These are phyloP conservation scores for Diphasiastrum complanatum DNA, from an alignment of 83 land plant genomes.

Conservation along the genomic window DNA sequence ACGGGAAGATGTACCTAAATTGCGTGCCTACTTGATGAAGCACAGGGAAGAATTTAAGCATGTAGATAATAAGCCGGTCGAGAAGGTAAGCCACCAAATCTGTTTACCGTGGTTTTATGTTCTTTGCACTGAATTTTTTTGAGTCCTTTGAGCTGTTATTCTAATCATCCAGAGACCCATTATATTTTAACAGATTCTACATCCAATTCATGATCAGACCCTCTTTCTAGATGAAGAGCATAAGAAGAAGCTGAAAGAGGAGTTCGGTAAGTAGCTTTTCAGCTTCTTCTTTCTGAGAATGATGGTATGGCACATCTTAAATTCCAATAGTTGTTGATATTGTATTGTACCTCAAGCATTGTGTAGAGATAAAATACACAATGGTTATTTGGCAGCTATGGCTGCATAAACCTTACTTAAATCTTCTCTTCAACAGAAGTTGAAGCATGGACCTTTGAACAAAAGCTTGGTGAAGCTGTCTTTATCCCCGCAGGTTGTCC, in stretches of 20 bases:
- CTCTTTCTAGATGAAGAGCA: constrained; percentile 55
- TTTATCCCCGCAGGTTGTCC: no score
- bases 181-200: constrained; percentile 36
- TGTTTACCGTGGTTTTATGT: background rate
- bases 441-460: no score
- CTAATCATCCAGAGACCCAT: background rate
- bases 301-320: no score
- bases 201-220: constrained; percentile 57
- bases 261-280: constrained; percentile 87
- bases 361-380: no score
- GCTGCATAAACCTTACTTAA: no score
- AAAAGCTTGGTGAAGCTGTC: no score
- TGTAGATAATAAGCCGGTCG: constrained; percentile 14
- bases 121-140: constrained; percentile 15
- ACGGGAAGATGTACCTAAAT: constrained; percentile 64
- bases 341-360: no score
- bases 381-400: no score
- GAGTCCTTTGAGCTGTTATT: background rate
- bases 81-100: constrained; percentile 31
- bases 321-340: no score
- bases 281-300: no score
- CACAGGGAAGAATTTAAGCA: constrained; percentile 48
- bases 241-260: constrained; percentile 66
- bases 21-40: constrained; percentile 43
- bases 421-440: no score